Conservation (phyloP, 192 early-diverging fungal species). For the Polychytrium aggregatum region DNA sequence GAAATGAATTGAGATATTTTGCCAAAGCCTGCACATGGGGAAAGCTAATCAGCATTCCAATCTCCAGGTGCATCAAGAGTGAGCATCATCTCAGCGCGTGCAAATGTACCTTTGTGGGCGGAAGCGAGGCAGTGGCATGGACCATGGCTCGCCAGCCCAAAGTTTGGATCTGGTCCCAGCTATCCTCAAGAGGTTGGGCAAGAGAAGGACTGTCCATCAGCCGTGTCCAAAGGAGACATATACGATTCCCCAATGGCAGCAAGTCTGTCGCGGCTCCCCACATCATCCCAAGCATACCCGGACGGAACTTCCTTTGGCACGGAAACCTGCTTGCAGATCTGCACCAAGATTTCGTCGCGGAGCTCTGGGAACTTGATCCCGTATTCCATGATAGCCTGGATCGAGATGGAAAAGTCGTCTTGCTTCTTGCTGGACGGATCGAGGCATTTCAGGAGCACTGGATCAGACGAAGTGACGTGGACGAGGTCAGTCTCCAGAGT, state of each 20-base stretch:
- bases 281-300: no score
- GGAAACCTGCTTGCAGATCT: slow-evolving; percentile 35
- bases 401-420: slow-evolving; percentile 22
- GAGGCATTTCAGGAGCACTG: slow-evolving; percentile 19
- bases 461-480: neutral
- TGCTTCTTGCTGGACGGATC: slow-evolving; percentile 26
- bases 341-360: slow-evolving; percentile 38
- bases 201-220: neutral
- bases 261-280: no score
- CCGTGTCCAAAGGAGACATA: slow-evolving; percentile 1
- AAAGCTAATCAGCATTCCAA: neutral
- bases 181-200: neutral
- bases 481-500: no score
- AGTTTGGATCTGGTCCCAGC: slow-evolving; percentile 28
- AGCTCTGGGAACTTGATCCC: slow-evolving; percentile 25
- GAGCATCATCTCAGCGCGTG: no score
- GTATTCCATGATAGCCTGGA: slow-evolving; percentile 15
- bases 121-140: slow-evolving; percentile 27
- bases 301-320: slow-evolving; percentile 19
- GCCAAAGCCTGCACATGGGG: slow-evolving; percentile 14
- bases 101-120: slow-evolving; percentile 36
- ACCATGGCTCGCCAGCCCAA: slow-evolving; percentile 28
- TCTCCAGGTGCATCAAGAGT: neutral
- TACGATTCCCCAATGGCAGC: no score
- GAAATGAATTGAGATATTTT: slow-evolving; percentile 31